These are phyloP conservation scores for Echites panduratus DNA, from an alignment of 257 asterid genomes.

Conservation along the genomic window DNA sequence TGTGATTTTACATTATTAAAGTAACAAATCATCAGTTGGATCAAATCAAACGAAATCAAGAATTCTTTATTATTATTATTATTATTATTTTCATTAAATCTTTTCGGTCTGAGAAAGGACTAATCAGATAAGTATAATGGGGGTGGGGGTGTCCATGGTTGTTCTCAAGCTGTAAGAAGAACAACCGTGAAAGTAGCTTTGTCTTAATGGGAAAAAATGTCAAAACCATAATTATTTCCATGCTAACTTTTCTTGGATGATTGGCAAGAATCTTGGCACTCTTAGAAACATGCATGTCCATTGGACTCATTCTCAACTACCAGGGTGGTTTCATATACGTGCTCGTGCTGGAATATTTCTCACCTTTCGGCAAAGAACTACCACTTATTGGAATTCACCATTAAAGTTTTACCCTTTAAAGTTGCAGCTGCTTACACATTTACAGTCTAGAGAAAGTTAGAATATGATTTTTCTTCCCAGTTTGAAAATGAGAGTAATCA, in stretches of 20 bases:
- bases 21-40: conserved; percentile 1
- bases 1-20: background rate
- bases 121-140: conserved; percentile 7
- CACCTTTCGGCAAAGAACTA: background rate
- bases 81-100: background rate
- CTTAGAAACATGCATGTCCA: background rate
- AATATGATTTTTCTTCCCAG: too few species aligned
- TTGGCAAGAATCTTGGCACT: conserved; percentile 2
- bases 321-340: background rate
- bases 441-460: background rate
- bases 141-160: background rate
- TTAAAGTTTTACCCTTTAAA: background rate
- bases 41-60: background rate
- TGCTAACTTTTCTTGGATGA: conserved; percentile 14
- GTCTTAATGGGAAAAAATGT: conserved; percentile 7
- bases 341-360: conserved; percentile 4
- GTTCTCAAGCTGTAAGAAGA: conserved; percentile 7
- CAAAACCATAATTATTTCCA: conserved; percentile 12
- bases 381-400: background rate
- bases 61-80: background rate
- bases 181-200: background rate
- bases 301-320: background rate
- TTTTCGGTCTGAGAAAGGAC: background rate
- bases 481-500: too few species aligned
- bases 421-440: background rate